Evolutionary conservation across 2,329 filamentous ascomycete species (phyloP).

Genomic region (Neonectria sp.): DNA sequence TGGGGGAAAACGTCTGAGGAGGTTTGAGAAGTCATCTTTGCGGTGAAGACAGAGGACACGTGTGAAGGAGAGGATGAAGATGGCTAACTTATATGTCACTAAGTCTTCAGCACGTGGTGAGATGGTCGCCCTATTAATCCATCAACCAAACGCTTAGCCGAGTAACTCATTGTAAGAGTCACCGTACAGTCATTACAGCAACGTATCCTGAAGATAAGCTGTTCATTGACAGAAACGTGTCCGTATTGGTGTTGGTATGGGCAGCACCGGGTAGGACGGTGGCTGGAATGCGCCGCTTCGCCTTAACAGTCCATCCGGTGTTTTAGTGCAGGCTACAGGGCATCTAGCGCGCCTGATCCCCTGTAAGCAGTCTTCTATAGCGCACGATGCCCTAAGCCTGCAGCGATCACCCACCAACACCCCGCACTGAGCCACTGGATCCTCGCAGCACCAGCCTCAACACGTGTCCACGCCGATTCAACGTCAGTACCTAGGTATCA

Average conservation of each 20-base stretch:
- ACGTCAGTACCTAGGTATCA: not conserved
- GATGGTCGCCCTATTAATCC: not conserved
- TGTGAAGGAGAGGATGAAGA: not conserved
- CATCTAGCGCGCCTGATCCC: not conserved
- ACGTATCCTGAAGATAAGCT: not conserved
- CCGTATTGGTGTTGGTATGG: too few species aligned
- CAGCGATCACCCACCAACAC: not conserved
- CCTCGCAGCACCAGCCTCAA: not conserved
- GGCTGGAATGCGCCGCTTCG: not conserved
- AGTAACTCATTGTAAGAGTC: not conserved
- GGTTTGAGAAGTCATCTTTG: constrained; percentile 9
- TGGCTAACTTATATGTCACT: not conserved
- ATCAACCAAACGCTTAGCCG: not conserved
- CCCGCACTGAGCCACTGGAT: too few species aligned
- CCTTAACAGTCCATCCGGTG: too few species aligned
- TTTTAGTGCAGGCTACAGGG: not conserved
- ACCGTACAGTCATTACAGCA: not conserved
- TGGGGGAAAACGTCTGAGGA: not conserved
- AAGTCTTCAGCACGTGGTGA: too few species aligned
- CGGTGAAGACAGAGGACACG: not conserved
- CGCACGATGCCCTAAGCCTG: not conserved
- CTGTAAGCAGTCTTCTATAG: not conserved
- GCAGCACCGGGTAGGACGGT: too few species aligned
- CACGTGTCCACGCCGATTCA: not conserved
- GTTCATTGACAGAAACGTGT: not conserved